phyloP scores from a whole-genome alignment of 345 rosid species.

The Passiflora organensis region DNA sequence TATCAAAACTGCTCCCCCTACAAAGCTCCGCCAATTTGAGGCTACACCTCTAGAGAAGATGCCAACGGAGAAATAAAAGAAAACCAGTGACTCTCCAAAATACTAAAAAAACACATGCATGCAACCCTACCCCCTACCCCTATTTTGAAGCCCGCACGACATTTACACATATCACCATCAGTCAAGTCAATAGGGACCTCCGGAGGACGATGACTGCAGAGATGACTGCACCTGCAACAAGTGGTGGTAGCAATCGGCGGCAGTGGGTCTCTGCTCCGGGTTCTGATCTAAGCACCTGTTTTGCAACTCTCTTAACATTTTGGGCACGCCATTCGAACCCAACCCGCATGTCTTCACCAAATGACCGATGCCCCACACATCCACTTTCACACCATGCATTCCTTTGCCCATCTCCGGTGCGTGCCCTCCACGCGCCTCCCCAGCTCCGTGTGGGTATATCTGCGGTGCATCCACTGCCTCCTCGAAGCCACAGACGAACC shows the following conservation, averaged over 20 bases:
- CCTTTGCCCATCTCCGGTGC: constrained; percentile 96
- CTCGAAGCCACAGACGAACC: constrained; percentile 84
- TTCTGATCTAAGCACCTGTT: constrained; percentile 76
- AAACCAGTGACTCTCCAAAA: too few relatives aligned
- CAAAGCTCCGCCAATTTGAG: too few relatives aligned
- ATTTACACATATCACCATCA: too few relatives aligned
- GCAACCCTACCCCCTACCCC: too few relatives aligned
- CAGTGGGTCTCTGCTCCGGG: constrained; percentile 91
- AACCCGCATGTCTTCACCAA: constrained; percentile 77
- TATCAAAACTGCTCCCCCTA: too few relatives aligned
- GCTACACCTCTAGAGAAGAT: too few relatives aligned
- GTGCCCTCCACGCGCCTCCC: constrained; percentile 50
- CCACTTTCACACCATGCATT: constrained; percentile 87
- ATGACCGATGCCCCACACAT: constrained; percentile 91
- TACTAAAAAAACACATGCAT: too few relatives aligned
- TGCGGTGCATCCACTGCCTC: constrained; percentile 78
- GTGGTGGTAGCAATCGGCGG: constrained; percentile 96
- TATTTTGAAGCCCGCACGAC: too few relatives aligned
- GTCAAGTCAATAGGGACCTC: constrained; percentile 9
- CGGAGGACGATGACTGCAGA: constrained; percentile 35
- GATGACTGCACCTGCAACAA: constrained; percentile 80
- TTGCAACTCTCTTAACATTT: constrained; percentile 77
- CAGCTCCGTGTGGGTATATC: constrained; percentile 48
- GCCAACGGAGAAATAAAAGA: too few relatives aligned
- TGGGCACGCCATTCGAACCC: constrained; percentile 39